Conservation (phyloP, 2,329 filamentous ascomycete genomes). For the Xylariaceae sp. region DNA sequence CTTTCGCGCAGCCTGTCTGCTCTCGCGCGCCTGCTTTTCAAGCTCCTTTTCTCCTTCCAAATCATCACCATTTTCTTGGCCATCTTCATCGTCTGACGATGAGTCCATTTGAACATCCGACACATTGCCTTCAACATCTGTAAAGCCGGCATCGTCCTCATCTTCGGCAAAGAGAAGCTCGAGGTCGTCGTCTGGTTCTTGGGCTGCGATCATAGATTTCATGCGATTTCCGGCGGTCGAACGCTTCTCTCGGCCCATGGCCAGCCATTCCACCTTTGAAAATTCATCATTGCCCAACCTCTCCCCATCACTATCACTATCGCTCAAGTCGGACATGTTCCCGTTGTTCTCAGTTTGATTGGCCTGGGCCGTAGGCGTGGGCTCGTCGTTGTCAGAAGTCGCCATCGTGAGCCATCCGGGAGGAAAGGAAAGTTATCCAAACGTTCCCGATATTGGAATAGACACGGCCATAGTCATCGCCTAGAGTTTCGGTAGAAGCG, state of each 20-base stretch:
- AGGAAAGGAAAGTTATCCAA: not conserved
- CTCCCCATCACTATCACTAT: constrained; percentile 37
- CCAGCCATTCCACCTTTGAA: constrained; percentile 62
- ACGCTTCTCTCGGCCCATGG: constrained; percentile 70
- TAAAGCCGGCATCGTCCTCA: constrained; percentile 67
- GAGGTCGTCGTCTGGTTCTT: constrained; percentile 67
- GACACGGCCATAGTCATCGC: no score
- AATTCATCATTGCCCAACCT: constrained; percentile 25
- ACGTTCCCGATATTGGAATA: no score
- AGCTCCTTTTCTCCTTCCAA: constrained; percentile 85
- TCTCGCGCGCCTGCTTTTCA: constrained; percentile 70
- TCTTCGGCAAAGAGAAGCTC: constrained; percentile 74
- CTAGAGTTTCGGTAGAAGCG: no score
- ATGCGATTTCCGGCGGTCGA: constrained; percentile 83
- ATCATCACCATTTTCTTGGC: constrained; percentile 66
- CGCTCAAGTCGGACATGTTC: constrained; percentile 32
- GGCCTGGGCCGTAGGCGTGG: constrained; percentile 24
- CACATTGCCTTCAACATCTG: constrained; percentile 62
- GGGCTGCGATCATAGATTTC: constrained; percentile 72
- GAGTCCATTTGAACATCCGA: constrained; percentile 85
- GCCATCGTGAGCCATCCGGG: constrained; percentile 32
- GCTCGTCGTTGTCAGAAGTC: constrained; percentile 39
- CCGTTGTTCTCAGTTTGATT: constrained; percentile 29
- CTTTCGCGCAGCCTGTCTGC: constrained; percentile 67
- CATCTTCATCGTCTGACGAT: constrained; percentile 79